Base-by-base conservation (phyloP, 176 grass and related monocot genomes). In the Paspalum vaginatum region DNA sequence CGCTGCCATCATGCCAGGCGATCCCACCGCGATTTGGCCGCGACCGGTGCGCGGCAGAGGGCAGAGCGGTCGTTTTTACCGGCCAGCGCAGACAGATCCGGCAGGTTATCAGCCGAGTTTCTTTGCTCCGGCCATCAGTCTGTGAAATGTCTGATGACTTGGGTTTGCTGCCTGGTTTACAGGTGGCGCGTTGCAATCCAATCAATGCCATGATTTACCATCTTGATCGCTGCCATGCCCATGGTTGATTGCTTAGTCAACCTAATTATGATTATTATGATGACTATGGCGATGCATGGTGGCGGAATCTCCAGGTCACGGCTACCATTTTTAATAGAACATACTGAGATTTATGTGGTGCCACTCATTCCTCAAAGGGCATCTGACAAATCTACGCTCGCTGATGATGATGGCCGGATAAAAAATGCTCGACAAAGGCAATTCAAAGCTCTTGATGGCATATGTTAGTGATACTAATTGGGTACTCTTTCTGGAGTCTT, bases 101-200 rank as follows among this genome's bases (percentile, higher is more conserved):
- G 42, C 42, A 25, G 56, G 6, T 4, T 18, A 21, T 56, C 18
- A 43, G 42, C 42, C 0, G 61, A 40, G 51, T 11, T 9, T 7
- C 14, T 27, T 56, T 74, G 5, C 2, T 41, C 17, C 15, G 5
- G 16, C 21, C 15, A 45, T 68, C 12, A 49, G 13, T 9, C 65
- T 22, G 20, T 1, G 20, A 4, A 10, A 32, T 43, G 8, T 7
- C 5, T 9, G 42, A 32, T 47, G 69, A 15, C 50, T 20, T 74
- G 24, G 44, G 25, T 80, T 60, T 71, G 40, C 25, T 59, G 53
- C 37, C 37, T 14, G 27, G 41, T 58, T 58, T 68, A 84, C 70
- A 56, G 68, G 40, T 79, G 83, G 56, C 64, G 40, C 68, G 25
- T 40, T 72, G 18, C 20, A 27, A 49, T 64, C 21, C 54, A 32